Evolutionary conservation across 2,329 filamentous ascomycete species (phyloP).

Genomic region (Trichoderma aggressivum): DNA sequence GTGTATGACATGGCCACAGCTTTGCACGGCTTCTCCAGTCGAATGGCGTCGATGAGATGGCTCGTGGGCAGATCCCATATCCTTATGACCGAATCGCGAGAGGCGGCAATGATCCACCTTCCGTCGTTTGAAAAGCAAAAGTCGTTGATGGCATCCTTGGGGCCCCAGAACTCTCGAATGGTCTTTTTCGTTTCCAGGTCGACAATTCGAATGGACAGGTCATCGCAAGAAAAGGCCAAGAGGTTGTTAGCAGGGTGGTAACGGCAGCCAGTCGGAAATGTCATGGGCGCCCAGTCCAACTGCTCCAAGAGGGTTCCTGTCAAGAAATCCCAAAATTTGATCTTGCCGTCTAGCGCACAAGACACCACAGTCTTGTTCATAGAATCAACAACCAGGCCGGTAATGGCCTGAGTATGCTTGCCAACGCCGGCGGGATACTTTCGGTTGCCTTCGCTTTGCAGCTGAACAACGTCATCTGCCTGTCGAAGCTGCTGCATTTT

Average conservation of each 20-base stretch:
- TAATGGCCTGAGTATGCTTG: slow-evolving; percentile 77
- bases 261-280: slow-evolving; percentile 69
- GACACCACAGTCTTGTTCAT: slow-evolving; percentile 84
- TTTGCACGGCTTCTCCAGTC: slow-evolving; percentile 72
- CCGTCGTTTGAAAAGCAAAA: slow-evolving; percentile 90
- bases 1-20: slow-evolving; percentile 84
- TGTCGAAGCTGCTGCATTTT: slow-evolving; percentile 62
- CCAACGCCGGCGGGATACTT: slow-evolving; percentile 54
- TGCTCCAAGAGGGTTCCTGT: slow-evolving; percentile 76
- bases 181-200: slow-evolving; percentile 88
- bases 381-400: slow-evolving; percentile 83
- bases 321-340: slow-evolving; percentile 98
- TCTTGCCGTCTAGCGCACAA: slow-evolving; percentile 82
- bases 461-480: slow-evolving; percentile 54
- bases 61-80: slow-evolving; percentile 96
- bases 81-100: slow-evolving; percentile 73
- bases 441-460: slow-evolving; percentile 45
- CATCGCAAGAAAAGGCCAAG: slow-evolving; percentile 83
- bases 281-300: slow-evolving; percentile 76
- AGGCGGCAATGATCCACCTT: slow-evolving; percentile 87
- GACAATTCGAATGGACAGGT: slow-evolving; percentile 81
- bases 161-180: slow-evolving; percentile 90
- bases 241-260: slow-evolving; percentile 83
- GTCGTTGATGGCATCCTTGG: slow-evolving; percentile 69
- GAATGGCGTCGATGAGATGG: slow-evolving; percentile 90